Conservation (phyloP, 306 rosid genomes). For the Prunus fruticosa region DNA sequence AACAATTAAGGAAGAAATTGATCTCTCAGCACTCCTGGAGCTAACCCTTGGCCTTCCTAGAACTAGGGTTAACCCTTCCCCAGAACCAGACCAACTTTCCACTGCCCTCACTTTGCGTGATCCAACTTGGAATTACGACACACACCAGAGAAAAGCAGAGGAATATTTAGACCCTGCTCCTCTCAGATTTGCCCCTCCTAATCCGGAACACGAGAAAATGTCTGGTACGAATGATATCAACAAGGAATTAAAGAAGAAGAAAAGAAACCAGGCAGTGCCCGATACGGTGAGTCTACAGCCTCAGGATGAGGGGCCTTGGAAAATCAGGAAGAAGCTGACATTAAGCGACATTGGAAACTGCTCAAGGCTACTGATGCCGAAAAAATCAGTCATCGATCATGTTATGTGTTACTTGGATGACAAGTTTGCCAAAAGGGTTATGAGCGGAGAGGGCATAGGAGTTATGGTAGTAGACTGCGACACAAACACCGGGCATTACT, state of each 20-base stretch:
- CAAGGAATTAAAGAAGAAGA: not conserved
- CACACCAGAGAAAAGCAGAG: not conserved
- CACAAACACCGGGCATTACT: conserved; percentile 24
- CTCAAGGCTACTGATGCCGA: not conserved
- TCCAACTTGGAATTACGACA: not conserved
- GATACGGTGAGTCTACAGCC: not conserved
- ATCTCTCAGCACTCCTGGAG: too few species aligned
- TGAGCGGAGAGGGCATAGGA: not conserved
- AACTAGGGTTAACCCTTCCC: not conserved
- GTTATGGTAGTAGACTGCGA: conserved; percentile 34
- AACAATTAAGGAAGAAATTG: too few species aligned
- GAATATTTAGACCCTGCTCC: not conserved
- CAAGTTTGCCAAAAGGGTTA: not conserved
- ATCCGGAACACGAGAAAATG: not conserved
- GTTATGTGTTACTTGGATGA: not conserved
- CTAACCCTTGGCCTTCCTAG: not conserved
- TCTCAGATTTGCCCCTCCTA: not conserved
- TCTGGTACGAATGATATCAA: too few species aligned
- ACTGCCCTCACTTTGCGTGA: not conserved
- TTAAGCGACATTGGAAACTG: not conserved
- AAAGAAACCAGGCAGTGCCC: not conserved
- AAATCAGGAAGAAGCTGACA: not conserved
- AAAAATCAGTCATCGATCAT: not conserved
- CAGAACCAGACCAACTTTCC: not conserved
- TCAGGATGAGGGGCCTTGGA: not conserved